A percentile compares a stretch with the other conserved stretches of the same genome.
These are phyloP conservation scores for Alternaria ethzedia DNA, from an alignment of 2,329 filamentous ascomycete genomes.

Conservation along the genomic window DNA sequence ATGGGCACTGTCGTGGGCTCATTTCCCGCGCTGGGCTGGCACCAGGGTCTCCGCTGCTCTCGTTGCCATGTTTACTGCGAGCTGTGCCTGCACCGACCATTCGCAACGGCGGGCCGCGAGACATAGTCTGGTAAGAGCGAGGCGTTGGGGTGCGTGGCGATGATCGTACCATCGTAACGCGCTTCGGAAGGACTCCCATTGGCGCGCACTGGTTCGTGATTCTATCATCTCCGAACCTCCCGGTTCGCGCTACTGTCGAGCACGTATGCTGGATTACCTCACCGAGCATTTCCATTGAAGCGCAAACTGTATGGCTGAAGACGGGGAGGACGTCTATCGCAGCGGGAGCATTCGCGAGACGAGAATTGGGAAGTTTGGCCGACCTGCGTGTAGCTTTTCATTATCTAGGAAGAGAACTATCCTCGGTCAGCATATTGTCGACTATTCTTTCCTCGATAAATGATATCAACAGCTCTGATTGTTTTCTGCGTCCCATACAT, in stretches of 20 bases:
- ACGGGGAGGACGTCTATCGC: neutral
- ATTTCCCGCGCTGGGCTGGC: neutral
- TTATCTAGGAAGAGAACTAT: neutral
- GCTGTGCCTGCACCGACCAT: conserved; percentile 1
- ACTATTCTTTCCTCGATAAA: neutral
- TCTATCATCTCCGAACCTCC: conserved; percentile 1
- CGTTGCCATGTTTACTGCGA: conserved; percentile 3
- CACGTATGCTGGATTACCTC: neutral
- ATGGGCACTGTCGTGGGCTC: neutral
- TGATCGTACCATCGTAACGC: conserved; percentile 5
- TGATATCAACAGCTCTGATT: too few species aligned
- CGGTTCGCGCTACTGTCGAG: conserved; percentile 1
- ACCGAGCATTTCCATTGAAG: neutral
- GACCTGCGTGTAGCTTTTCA: neutral
- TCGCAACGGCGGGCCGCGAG: conserved; percentile 7
- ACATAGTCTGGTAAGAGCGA: conserved; percentile 3
- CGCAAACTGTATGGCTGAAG: neutral
- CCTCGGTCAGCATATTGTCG: neutral
- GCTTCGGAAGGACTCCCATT: conserved; percentile 9
- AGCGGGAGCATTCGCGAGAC: too few species aligned
- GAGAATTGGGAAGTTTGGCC: too few species aligned
- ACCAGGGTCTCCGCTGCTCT: conserved; percentile 10
- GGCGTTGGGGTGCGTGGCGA: conserved; percentile 3
- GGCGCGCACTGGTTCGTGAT: neutral
- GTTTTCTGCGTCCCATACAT: neutral